Evolutionary conservation across 345 rosid genomes (phyloP).

Genomic region (Barbarea vulgaris): DNA sequence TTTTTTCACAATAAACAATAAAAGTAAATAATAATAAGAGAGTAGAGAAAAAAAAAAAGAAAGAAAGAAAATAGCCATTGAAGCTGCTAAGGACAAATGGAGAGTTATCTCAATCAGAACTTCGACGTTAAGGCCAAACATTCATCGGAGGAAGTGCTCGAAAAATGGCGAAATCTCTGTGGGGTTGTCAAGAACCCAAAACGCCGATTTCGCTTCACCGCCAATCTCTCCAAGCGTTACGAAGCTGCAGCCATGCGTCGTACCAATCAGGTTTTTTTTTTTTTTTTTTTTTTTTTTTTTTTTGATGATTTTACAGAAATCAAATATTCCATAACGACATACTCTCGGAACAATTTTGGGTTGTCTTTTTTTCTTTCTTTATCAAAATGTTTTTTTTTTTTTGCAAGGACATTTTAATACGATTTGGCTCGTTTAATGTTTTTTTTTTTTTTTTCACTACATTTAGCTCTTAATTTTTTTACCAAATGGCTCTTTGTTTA

Average conservation of each 20-base stretch:
- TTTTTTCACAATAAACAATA: neutral
- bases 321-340: too few relatives aligned
- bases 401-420: too few relatives aligned
- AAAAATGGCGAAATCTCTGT: slow-evolving; percentile 70
- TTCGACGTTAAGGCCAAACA: slow-evolving; percentile 73
- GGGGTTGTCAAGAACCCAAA: slow-evolving; percentile 86
- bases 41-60: neutral
- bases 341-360: too few relatives aligned
- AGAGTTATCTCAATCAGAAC: slow-evolving; percentile 59
- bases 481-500: too few relatives aligned
- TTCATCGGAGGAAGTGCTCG: slow-evolving; percentile 60
- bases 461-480: too few relatives aligned
- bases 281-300: neutral
- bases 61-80: slow-evolving; percentile 7
- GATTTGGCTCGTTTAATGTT: too few relatives aligned
- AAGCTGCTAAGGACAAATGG: slow-evolving; percentile 46
- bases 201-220: slow-evolving; percentile 80
- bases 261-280: slow-evolving; percentile 73
- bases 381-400: too few relatives aligned
- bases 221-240: slow-evolving; percentile 77
- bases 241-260: slow-evolving; percentile 92
- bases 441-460: too few relatives aligned
- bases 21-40: neutral
- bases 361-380: too few relatives aligned
- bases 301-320: neutral